A percentile compares a stretch with the other conserved stretches of the same genome.
Conservation (phyloP, 2,329 filamentous ascomycete genomes). For the Diaporthe sp. region DNA sequence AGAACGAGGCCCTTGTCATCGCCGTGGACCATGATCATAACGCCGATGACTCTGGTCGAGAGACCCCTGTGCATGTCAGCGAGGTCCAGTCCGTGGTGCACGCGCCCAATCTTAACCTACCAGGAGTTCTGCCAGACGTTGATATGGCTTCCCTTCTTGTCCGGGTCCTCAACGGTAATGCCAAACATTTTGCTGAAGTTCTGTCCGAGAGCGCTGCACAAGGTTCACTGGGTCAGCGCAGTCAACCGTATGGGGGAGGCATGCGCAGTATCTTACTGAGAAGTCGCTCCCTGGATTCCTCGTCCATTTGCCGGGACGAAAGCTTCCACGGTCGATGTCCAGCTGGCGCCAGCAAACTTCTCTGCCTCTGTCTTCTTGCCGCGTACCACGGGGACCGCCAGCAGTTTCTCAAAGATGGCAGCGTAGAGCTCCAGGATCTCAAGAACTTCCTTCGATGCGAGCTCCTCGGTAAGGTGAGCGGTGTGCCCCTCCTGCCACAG, state of each 20-base stretch:
- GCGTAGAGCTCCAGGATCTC: conserved; percentile 96
- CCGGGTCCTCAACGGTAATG: conserved; percentile 95
- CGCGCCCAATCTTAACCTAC: conserved; percentile 48
- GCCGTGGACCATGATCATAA: conserved; percentile 98
- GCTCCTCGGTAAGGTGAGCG: conserved; percentile 86
- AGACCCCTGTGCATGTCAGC: conserved; percentile 66
- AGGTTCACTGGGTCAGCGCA: conserved; percentile 4
- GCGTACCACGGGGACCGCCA: conserved; percentile 94
- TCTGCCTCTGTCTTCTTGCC: conserved; percentile 97
- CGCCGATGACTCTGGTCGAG: conserved; percentile 95
- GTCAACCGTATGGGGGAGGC: neutral
- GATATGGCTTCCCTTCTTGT: conserved; percentile 82
- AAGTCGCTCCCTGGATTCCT: conserved; percentile 96
- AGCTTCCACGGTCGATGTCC: conserved; percentile 96
- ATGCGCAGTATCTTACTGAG: conserved; percentile 71
- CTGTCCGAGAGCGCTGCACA: conserved; percentile 75
- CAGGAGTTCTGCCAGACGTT: conserved; percentile 99
- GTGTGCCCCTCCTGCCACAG: conserved; percentile 97
- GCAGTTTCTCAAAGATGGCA: conserved; percentile 90
- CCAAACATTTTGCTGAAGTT: conserved; percentile 99
- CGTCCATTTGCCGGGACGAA: conserved; percentile 96
- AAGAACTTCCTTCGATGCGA: conserved; percentile 86
- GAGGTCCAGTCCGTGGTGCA: neutral
- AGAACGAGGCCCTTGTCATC: conserved; percentile 96
- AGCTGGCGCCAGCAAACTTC: conserved; percentile 96